These are phyloP conservation scores for Candida sanyaensis DNA, from an alignment of 1,139 yeast genomes.

Conservation along the genomic window DNA sequence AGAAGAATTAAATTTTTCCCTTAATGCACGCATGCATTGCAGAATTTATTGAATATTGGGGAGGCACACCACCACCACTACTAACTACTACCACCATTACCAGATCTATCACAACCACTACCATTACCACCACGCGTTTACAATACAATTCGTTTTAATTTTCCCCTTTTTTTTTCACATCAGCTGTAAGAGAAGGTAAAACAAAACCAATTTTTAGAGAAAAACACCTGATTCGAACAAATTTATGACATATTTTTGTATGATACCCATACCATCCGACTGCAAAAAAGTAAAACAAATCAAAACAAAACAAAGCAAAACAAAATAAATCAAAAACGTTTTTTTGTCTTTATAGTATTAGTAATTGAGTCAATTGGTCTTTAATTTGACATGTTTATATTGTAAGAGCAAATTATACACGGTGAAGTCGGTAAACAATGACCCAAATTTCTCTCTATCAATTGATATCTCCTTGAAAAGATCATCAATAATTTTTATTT, in stretches of 20 bases:
- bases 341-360: no score
- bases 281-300: neutral
- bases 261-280: neutral
- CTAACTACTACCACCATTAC: no score
- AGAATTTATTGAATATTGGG: no score
- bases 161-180: no score
- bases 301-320: no score
- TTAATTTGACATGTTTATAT: neutral
- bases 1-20: neutral
- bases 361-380: neutral
- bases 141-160: no score
- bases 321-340: no score
- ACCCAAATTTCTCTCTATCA: neutral
- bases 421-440: neutral
- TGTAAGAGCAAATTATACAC: neutral
- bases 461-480: neutral
- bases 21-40: neutral
- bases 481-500: no score
- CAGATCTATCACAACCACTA: neutral
- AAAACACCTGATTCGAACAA: neutral
- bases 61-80: conserved; percentile 4
- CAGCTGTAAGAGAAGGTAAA: no score
- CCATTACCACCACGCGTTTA: no score
- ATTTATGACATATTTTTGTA: neutral
- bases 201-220: no score